These are phyloP conservation scores for Dichomitus squalens DNA, from an alignment of 1,284 basidiomycete species.

Conservation along the genomic window DNA sequence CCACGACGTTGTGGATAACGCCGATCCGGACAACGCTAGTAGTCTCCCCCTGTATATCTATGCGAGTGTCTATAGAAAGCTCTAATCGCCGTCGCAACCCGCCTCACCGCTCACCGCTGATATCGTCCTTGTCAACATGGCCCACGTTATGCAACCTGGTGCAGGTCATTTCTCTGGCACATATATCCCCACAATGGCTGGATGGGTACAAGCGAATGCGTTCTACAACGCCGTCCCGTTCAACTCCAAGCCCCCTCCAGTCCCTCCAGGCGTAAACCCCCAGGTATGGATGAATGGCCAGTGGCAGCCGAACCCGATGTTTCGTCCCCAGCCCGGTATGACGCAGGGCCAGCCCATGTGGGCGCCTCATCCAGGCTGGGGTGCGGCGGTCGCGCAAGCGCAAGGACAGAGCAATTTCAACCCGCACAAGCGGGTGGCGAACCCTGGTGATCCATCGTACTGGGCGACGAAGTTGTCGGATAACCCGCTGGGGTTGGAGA, in stretches of 20 bases:
- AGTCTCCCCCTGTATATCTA: too few relatives aligned
- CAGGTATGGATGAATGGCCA: slow-evolving; percentile 30
- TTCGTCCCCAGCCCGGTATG: slow-evolving; percentile 19
- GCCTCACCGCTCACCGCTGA: slow-evolving; percentile 8
- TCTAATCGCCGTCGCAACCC: too few relatives aligned
- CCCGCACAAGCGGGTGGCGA: slow-evolving; percentile 62
- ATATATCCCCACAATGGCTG: slow-evolving; percentile 18
- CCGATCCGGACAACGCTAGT: too few relatives aligned
- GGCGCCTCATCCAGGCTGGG: slow-evolving; percentile 36
- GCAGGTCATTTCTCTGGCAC: slow-evolving; percentile 7
- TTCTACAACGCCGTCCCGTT: slow-evolving; percentile 18
- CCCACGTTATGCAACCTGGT: slow-evolving; percentile 14
- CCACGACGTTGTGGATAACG: too few relatives aligned
- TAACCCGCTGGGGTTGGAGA: slow-evolving; percentile 65
- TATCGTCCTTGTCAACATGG: slow-evolving; percentile 10
- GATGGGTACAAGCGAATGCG: slow-evolving; percentile 20
- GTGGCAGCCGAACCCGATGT: slow-evolving; percentile 34
- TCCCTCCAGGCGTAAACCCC: slow-evolving; percentile 31
- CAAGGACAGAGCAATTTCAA: slow-evolving; percentile 40
- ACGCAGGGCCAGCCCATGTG: slow-evolving; percentile 24
- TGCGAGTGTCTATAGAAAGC: too few relatives aligned
- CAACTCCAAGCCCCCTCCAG: slow-evolving; percentile 32
- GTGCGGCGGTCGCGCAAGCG: slow-evolving; percentile 23
- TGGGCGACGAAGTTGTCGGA: slow-evolving; percentile 54
- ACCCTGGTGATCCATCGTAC: slow-evolving; percentile 62